Conservation (phyloP, 2,329 filamentous ascomycete species). For the Fusarium nurragi region DNA sequence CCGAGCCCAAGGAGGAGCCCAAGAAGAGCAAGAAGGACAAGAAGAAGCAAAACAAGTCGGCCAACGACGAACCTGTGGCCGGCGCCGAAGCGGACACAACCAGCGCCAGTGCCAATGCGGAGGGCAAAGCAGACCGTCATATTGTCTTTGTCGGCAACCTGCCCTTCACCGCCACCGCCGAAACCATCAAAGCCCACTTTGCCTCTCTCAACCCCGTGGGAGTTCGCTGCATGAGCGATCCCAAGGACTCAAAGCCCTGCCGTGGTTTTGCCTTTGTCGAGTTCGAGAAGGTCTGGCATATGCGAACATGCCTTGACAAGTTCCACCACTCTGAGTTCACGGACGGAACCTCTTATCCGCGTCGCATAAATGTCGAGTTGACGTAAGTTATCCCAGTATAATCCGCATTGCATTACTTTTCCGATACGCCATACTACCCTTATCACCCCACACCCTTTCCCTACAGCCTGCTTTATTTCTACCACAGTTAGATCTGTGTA, state of each 20-base stretch:
- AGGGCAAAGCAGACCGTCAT: conserved; percentile 44
- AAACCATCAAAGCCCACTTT: conserved; percentile 79
- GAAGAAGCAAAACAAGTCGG: conserved; percentile 42
- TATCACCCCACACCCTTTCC: background rate
- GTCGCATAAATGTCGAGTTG: conserved; percentile 92
- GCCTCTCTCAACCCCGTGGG: conserved; percentile 65
- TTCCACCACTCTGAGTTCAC: conserved; percentile 87
- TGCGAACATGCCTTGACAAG: conserved; percentile 91
- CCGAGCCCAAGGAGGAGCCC: conserved; percentile 45
- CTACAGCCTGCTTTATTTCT: conserved; percentile 4
- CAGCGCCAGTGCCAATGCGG: conserved; percentile 25
- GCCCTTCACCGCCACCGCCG: conserved; percentile 80
- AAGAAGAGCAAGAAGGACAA: conserved; percentile 49
- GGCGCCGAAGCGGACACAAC: conserved; percentile 25
- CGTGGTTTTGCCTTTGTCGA: conserved; percentile 89
- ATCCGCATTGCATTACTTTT: conserved; percentile 5
- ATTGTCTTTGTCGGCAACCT: conserved; percentile 74
- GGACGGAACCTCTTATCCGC: conserved; percentile 62
- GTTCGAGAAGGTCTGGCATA: conserved; percentile 84
- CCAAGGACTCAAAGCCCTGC: conserved; percentile 66
- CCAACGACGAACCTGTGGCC: conserved; percentile 15
- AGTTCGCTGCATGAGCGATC: conserved; percentile 75
- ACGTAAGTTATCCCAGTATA: conserved; percentile 66
- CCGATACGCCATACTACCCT: background rate
- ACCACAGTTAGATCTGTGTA: conserved; percentile 8